Evolutionary conservation across 2,329 filamentous ascomycete species (phyloP), one percentile per base, ranked within the genome.

Genomic region (Fusarium devonianum): DNA sequence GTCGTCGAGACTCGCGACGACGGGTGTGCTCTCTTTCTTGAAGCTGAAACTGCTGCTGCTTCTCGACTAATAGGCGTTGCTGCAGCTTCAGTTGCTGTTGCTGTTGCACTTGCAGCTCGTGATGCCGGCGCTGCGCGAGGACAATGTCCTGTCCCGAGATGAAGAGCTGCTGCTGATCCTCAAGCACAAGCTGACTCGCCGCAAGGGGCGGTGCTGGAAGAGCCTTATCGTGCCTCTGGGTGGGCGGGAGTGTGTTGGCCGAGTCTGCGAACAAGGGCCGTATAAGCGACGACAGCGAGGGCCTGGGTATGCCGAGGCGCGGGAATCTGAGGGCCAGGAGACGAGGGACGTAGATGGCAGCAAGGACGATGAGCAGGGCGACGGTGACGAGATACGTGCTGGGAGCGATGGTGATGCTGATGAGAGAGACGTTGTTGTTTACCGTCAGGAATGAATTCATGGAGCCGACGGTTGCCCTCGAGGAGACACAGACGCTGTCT

Each of bases 371-470:
- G 38, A 74, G 65, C 21, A 84, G 62, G 48, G 74, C 70, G 53
- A 83, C 65, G 19, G 76, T 75, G 51, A 79, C 78, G 61, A 85
- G 71, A 66, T 79, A 84, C 47, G 80, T 81, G 68, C 79, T 79
- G 17, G 82, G 81, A 29, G 81, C 79, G 68, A 85, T 78, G 63
- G 74, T 79, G 64, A 85, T 74, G 70, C 77, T 84, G 67, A 85
- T 67, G 60, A 85, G 76, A 49, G 81, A 81, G 67, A 85, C 76
- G 77, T 83, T 80, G 70, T 81, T 85, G 71, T 84, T 81, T 59
- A 85, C 78, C 42, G 80, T 81, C 61, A 85, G 71, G 68, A 85
- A 73, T 50, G 82, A 81, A 74, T 78, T 78, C 81, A 84, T 84
- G 66, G 71, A 71, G 69, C 58, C 60, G 58, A 58, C 25, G 32